Conservation (phyloP, 495 filamentous ascomycete genomes). For the Oleoguttula mirabilis region DNA sequence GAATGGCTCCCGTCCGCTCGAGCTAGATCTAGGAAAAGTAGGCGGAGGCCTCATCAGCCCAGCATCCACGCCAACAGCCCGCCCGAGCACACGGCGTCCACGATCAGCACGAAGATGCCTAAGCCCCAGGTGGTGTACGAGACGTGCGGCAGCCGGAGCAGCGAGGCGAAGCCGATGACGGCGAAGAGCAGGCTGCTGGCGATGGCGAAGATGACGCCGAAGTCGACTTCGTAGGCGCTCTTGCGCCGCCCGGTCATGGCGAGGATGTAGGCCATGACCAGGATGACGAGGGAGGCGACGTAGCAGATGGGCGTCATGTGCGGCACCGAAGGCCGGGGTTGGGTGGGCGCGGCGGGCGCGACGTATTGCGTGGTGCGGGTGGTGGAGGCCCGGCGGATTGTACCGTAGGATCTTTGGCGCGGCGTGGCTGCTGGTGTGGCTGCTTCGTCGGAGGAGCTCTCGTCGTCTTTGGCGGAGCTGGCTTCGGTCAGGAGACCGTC, state of each 20-base stretch:
- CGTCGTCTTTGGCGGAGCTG: slow-evolving; percentile 6
- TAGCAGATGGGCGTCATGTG: slow-evolving; percentile 9
- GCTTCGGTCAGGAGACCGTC: slow-evolving; percentile 1
- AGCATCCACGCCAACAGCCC: slow-evolving; percentile 35
- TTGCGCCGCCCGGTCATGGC: slow-evolving; percentile 42
- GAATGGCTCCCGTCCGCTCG: too few species aligned
- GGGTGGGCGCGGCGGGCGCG: not conserved
- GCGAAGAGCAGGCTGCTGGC: slow-evolving; percentile 43
- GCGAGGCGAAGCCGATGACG: slow-evolving; percentile 39
- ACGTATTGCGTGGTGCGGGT: not conserved
- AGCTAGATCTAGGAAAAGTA: too few species aligned
- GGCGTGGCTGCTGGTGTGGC: not conserved
- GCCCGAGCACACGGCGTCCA: slow-evolving; percentile 39
- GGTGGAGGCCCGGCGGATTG: not conserved
- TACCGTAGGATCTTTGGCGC: slow-evolving; percentile 8
- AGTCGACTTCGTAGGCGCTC: slow-evolving; percentile 45
- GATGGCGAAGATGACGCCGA: slow-evolving; percentile 48
- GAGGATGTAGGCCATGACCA: slow-evolving; percentile 41
- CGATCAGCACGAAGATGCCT: slow-evolving; percentile 36
- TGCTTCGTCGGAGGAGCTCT: slow-evolving; percentile 11
- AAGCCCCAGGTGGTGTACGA: slow-evolving; percentile 32
- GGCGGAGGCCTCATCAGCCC: too few species aligned
- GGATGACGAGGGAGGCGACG: slow-evolving; percentile 31
- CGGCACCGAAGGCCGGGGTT: not conserved
- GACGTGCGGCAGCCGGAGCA: slow-evolving; percentile 35